Evolutionary conservation across 495 filamentous ascomycete species (phyloP), one percentile per base, ranked within the genome.

Genomic region (Halenospora varia): DNA sequence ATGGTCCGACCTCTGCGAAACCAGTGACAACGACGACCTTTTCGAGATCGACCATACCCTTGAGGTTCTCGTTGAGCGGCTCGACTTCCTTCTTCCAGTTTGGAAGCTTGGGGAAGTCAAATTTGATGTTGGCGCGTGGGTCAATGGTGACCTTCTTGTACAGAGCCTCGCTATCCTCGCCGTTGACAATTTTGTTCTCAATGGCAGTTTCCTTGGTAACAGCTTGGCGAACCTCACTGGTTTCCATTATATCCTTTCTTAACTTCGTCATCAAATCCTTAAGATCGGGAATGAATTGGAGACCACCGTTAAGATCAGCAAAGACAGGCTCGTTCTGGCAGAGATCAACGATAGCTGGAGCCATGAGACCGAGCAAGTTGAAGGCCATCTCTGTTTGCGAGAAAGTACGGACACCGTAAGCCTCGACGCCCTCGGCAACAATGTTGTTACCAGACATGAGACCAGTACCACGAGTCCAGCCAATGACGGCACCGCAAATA

Each of bases 371-470:
- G 39, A 99, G 85, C 53, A 99, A 75, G 72, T 97, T 99, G 81
- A 99, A 97, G 2, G 94, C 94, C 94, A 99, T 99, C 73, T 99
- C 94, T 65, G 95, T 90, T 75, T 97, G 95, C 17, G 93, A 97
- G 77, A 99, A 99, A 3, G 94, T 99, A 60, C 95, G 89, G 15
- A 97, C 95, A 66, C 94, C 94, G 66, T 93, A 92, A 61, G 87
- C 88, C 75, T 99, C 94, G 53, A 99, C 88, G 48, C 93, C 95
- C 71, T 97, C 92, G 6, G 94, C 95, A 54, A 97, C 91, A 68
- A 96, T 85, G 71, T 99, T 99, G 78, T 99, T 99, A 62, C 89
- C 92, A 66, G 87, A 88, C 94, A 99, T 99, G 60, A 99, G 80
- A 63, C 94, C 94, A 54, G 94, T 99, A 48, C 94, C 94, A 74